These are phyloP conservation scores for Datura wrightii DNA, from an alignment of 257 asterid species.

Conservation along the genomic window DNA sequence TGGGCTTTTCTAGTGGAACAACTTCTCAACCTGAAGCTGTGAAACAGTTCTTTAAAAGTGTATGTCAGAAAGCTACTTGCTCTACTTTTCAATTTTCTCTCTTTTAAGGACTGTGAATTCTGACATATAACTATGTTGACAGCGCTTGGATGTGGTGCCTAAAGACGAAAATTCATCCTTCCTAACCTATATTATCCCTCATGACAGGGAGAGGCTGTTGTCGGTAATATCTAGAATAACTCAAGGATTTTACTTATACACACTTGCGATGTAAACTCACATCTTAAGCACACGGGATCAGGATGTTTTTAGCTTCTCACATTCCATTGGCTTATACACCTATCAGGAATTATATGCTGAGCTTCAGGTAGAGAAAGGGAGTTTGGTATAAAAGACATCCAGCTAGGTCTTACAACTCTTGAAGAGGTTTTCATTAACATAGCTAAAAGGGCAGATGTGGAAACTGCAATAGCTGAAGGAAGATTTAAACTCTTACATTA, in stretches of 20 bases:
- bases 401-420: constrained; percentile 82
- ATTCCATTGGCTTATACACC: neutral
- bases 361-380: constrained; percentile 71
- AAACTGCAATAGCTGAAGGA: constrained; percentile 72
- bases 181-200: constrained; percentile 88
- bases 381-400: constrained; percentile 74
- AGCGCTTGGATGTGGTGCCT: constrained; percentile 74
- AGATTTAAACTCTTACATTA: constrained; percentile 60
- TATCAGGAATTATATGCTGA: constrained; percentile 71
- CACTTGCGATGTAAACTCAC: neutral
- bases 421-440: constrained; percentile 89
- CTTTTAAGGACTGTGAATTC: neutral
- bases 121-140: constrained; percentile 35
- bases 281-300: neutral
- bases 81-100: neutral
- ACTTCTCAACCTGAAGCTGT: constrained; percentile 63
- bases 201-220: constrained; percentile 76
- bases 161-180: constrained; percentile 80
- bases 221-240: constrained; percentile 53
- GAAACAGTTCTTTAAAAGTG: constrained; percentile 75
- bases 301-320: neutral
- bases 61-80: constrained; percentile 44
- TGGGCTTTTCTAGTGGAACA: constrained; percentile 64
- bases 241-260: constrained; percentile 1
- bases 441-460: constrained; percentile 76